Evolutionary conservation across 176 grass and related monocot species (phyloP).

Genomic region (Oryza coarctata): DNA sequence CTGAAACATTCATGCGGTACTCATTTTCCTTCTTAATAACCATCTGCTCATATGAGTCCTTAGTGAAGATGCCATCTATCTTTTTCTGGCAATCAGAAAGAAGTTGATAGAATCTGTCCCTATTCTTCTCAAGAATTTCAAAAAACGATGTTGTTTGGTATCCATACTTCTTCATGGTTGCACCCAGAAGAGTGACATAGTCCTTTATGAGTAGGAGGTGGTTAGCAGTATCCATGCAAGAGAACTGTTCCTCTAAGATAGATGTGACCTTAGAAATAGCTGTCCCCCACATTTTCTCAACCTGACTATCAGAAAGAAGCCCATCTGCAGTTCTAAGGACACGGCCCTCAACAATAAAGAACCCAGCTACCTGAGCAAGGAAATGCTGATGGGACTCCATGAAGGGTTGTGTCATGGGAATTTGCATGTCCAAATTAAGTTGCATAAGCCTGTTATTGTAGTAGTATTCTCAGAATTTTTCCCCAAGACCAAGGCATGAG

Average conservation of each 20-base stretch:
- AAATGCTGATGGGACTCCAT: slow-evolving; percentile 71
- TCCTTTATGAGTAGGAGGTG: slow-evolving; percentile 69
- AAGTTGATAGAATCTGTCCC: slow-evolving; percentile 63
- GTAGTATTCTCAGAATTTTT: slow-evolving; percentile 76
- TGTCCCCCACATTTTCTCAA: slow-evolving; percentile 69
- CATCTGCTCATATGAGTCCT: slow-evolving; percentile 58
- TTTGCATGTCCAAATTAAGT: slow-evolving; percentile 75
- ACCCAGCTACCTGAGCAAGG: slow-evolving; percentile 73
- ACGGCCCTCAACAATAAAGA: slow-evolving; percentile 77
- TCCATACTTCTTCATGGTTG: slow-evolving; percentile 55
- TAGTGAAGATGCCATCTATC: slow-evolving; percentile 51
- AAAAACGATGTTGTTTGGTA: slow-evolving; percentile 48
- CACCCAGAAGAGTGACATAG: slow-evolving; percentile 64
- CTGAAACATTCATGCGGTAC: slow-evolving; percentile 62
- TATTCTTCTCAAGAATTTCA: slow-evolving; percentile 65
- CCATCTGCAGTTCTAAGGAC: slow-evolving; percentile 71
- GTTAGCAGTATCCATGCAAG: slow-evolving; percentile 55
- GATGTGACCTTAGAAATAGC: slow-evolving; percentile 61
- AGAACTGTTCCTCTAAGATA: slow-evolving; percentile 70
- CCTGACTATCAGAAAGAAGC: slow-evolving; percentile 63
- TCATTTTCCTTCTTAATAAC: slow-evolving; percentile 71
- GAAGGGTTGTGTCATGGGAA: slow-evolving; percentile 63
- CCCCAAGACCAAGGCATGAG: slow-evolving; percentile 55
- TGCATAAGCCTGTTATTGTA: slow-evolving; percentile 80
- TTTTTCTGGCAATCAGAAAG: slow-evolving; percentile 64